A percentile compares a stretch with the other conserved stretches of the same genome.
Evolutionary conservation across 805 yeast species (phyloP).

Genomic region (Yarrowia keelungensis): DNA sequence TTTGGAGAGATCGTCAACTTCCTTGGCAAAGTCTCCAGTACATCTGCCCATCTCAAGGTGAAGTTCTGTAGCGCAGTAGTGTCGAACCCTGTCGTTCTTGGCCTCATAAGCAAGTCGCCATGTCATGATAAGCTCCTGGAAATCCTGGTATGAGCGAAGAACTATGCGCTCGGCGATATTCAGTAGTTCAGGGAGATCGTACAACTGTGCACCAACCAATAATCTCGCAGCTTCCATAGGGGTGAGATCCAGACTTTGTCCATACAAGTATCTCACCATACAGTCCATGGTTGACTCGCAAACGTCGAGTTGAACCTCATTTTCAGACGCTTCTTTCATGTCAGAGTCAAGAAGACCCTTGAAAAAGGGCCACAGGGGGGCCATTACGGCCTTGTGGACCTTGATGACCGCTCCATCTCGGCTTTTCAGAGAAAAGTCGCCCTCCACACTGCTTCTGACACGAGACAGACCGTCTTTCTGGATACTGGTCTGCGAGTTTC

Average conservation of each 20-base stretch:
- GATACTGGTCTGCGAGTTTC: neutral
- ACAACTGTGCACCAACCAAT: neutral
- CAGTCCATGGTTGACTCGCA: neutral
- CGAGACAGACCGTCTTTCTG: neutral
- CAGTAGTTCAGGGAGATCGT: neutral
- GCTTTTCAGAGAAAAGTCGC: neutral
- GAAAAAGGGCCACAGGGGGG: constrained; percentile 4
- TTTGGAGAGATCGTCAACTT: neutral
- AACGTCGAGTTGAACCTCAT: neutral
- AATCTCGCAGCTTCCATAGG: neutral
- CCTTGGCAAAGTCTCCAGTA: neutral
- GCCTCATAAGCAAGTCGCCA: neutral
- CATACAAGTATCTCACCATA: neutral
- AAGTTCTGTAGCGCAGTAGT: neutral
- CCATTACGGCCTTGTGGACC: constrained; percentile 7
- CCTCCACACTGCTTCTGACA: neutral
- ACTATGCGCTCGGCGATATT: neutral
- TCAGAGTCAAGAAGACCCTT: neutral
- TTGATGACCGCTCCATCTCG: neutral
- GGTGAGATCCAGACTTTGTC: neutral
- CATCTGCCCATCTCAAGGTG: neutral
- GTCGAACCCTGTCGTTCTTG: neutral
- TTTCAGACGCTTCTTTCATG: neutral
- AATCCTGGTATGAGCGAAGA: too few species aligned
- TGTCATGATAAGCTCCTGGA: neutral